Conservation (phyloP, 2,329 filamentous ascomycete genomes). For the Zymoseptoria crescenta region DNA sequence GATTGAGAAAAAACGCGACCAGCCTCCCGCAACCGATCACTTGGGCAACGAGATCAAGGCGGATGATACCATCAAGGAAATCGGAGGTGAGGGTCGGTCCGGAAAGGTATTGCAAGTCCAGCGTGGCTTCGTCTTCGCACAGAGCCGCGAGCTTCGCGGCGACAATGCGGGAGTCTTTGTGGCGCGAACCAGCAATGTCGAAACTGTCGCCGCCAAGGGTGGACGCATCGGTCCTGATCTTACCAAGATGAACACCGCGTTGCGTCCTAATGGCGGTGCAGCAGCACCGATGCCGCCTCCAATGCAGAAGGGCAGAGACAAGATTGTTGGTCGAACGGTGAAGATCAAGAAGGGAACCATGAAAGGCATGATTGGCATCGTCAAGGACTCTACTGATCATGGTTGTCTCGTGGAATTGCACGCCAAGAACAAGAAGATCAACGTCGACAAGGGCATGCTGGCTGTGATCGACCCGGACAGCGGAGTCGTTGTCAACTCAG, state of each 20-base stretch:
- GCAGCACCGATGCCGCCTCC: slow-evolving; percentile 59
- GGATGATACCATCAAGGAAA: slow-evolving; percentile 88
- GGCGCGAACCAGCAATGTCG: slow-evolving; percentile 73
- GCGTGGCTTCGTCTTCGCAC: slow-evolving; percentile 82
- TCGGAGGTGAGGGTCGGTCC: slow-evolving; percentile 72
- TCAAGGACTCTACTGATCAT: slow-evolving; percentile 85
- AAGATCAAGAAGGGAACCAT: slow-evolving; percentile 78
- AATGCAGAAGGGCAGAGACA: slow-evolving; percentile 67
- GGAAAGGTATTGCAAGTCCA: slow-evolving; percentile 92
- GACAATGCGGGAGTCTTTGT: slow-evolving; percentile 91
- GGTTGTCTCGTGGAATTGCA: slow-evolving; percentile 87
- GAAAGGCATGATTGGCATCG: slow-evolving; percentile 89
- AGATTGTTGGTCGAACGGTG: slow-evolving; percentile 82
- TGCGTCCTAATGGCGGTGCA: slow-evolving; percentile 52
- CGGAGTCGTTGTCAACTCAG: slow-evolving; percentile 67
- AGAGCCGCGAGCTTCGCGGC: slow-evolving; percentile 65
- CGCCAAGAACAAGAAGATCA: slow-evolving; percentile 86
- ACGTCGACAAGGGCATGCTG: slow-evolving; percentile 72
- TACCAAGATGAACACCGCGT: slow-evolving; percentile 82
- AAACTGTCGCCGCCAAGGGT: slow-evolving; percentile 89
- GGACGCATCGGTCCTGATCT: slow-evolving; percentile 76
- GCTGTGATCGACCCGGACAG: slow-evolving; percentile 74
- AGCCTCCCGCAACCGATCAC: slow-evolving; percentile 80
- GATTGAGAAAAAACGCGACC: slow-evolving; percentile 67
- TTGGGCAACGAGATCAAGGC: slow-evolving; percentile 87